Percentiles rank a stretch among this genome's conserved stretches.
Conservation (phyloP, 139 green algal genomes). For the Chlamydomonas incerta region DNA sequence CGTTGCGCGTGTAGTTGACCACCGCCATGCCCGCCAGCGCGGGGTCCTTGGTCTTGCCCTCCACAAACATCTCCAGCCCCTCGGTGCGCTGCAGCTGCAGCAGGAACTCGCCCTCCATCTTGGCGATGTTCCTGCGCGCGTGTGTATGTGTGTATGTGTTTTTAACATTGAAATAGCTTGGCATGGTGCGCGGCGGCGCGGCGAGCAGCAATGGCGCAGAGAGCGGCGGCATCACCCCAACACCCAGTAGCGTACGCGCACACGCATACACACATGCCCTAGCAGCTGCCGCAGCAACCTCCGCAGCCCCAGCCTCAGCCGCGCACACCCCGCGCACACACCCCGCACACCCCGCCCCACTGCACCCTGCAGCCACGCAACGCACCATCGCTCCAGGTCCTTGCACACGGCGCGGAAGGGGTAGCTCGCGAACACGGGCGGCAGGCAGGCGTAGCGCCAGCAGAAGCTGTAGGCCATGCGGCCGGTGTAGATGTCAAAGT, state of each 20-base stretch:
- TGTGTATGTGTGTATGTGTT: too few relatives aligned
- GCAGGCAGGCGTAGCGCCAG: slow-evolving; percentile 61
- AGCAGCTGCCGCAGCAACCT: too few relatives aligned
- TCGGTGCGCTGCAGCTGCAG: slow-evolving; percentile 25
- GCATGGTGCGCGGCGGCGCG: too few relatives aligned
- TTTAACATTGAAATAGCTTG: too few relatives aligned
- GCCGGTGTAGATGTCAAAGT: slow-evolving; percentile 51
- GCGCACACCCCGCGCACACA: too few relatives aligned
- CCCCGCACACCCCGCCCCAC: too few relatives aligned
- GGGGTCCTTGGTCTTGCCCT: background rate
- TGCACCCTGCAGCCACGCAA: too few relatives aligned
- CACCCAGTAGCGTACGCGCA: too few relatives aligned
- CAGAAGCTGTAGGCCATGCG: slow-evolving; percentile 58
- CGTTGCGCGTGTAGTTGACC: background rate
- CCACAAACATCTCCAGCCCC: slow-evolving; percentile 30
- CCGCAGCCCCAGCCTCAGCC: too few relatives aligned
- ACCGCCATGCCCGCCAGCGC: background rate
- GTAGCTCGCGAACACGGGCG: slow-evolving; percentile 36
- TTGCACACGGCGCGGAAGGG: slow-evolving; percentile 49
- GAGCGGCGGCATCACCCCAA: too few relatives aligned
- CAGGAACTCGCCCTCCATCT: slow-evolving; percentile 20
- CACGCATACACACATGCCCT: too few relatives aligned
- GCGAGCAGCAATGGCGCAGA: too few relatives aligned
- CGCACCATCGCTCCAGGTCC: background rate
- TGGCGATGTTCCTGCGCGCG: slow-evolving; percentile 19